Conservation (phyloP, 345 rosid genomes). For the Camelina neglecta region DNA sequence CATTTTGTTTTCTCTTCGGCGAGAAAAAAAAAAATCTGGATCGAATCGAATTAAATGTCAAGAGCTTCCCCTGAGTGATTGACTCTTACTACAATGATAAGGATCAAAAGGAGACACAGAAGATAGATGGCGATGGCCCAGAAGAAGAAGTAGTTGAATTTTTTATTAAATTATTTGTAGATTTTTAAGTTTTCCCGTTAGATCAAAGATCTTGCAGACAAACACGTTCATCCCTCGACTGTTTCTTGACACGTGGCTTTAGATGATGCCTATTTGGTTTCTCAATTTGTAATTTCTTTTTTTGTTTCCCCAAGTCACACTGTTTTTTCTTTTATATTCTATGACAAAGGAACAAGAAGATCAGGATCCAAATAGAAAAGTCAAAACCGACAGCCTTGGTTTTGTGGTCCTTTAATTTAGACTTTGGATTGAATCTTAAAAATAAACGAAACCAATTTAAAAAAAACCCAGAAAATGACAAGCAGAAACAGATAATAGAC, state of each 20-base stretch:
- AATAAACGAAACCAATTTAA: not conserved
- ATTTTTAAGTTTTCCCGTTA: slow-evolving; percentile 9
- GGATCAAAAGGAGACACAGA: slow-evolving; percentile 14
- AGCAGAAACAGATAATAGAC: not conserved
- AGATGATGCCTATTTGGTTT: not conserved
- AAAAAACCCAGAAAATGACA: not conserved
- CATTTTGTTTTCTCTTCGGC: slow-evolving; percentile 40
- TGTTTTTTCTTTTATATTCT: not conserved
- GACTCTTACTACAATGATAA: not conserved
- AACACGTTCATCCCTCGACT: slow-evolving; percentile 20
- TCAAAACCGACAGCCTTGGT: slow-evolving; percentile 28
- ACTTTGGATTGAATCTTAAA: slow-evolving; percentile 11
- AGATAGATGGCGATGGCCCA: slow-evolving; percentile 22
- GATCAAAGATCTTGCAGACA: slow-evolving; percentile 39
- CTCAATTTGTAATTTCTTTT: not conserved
- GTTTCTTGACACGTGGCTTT: slow-evolving; percentile 25
- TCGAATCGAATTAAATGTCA: slow-evolving; percentile 3
- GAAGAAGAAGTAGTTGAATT: slow-evolving; percentile 34
- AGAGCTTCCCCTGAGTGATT: slow-evolving; percentile 1
- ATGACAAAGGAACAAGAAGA: not conserved
- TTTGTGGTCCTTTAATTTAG: slow-evolving; percentile 24
- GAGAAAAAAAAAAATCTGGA: slow-evolving; percentile 18
- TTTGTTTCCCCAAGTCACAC: not conserved
- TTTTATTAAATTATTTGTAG: not conserved
- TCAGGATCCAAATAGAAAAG: slow-evolving; percentile 20